Evolutionary conservation across 2,329 filamentous ascomycete genomes (phyloP).

Genomic region (Dothideomycetes sp.): DNA sequence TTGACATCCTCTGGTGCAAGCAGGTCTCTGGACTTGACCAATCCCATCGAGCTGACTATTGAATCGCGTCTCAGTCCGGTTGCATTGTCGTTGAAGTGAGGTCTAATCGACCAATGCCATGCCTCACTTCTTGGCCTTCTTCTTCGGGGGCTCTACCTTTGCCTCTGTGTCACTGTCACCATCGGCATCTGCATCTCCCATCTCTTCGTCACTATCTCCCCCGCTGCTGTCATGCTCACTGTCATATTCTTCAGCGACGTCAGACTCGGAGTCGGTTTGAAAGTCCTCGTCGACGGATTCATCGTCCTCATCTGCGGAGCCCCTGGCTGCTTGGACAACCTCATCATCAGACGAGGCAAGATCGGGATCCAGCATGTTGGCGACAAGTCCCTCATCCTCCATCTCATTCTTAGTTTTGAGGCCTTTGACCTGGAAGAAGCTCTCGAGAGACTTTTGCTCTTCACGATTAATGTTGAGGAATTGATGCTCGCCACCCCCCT

Average conservation of each 20-base stretch:
- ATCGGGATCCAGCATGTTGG: constrained; percentile 72
- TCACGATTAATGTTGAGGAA: constrained; percentile 99
- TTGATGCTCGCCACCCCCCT: constrained; percentile 81
- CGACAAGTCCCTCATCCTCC: constrained; percentile 80
- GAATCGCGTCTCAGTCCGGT: too few species aligned
- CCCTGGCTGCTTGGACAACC: constrained; percentile 65
- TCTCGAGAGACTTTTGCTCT: constrained; percentile 91
- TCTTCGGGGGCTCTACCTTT: constrained; percentile 49
- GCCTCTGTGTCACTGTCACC: constrained; percentile 35
- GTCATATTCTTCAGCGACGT: constrained; percentile 94
- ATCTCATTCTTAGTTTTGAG: constrained; percentile 98
- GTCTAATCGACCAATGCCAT: neutral
- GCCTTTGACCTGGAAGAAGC: constrained; percentile 93
- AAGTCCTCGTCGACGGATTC: constrained; percentile 97
- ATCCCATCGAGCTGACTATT: too few species aligned
- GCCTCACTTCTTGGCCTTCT: constrained; percentile 45
- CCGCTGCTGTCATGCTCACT: constrained; percentile 73
- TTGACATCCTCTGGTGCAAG: too few species aligned
- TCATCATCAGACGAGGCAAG: constrained; percentile 73
- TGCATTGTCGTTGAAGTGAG: too few species aligned
- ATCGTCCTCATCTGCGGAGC: constrained; percentile 90
- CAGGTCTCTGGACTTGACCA: too few species aligned
- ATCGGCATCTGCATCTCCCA: constrained; percentile 46
- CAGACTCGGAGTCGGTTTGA: constrained; percentile 79
- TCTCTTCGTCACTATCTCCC: constrained; percentile 57